phyloP scores from a whole-genome alignment of 441 rosid genomes.

The Aleurites moluccanus region DNA sequence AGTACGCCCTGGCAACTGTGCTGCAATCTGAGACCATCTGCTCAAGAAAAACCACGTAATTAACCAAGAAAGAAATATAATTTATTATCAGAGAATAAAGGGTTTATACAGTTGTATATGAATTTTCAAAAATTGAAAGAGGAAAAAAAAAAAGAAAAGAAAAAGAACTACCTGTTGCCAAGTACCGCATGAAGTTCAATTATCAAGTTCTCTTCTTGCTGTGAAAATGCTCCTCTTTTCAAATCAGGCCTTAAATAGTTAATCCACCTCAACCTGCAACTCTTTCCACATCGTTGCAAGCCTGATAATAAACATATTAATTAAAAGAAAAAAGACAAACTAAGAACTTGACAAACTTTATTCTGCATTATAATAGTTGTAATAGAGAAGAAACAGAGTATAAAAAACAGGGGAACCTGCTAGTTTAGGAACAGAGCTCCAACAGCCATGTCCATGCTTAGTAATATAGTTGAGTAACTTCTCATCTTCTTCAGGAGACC shows the following conservation, averaged over 20 bases:
- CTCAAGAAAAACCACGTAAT: background rate
- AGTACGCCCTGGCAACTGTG: slow-evolving; percentile 72
- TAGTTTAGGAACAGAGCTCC: slow-evolving; percentile 88
- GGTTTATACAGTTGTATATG: no score
- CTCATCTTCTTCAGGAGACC: slow-evolving; percentile 94
- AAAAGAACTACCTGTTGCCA: slow-evolving; percentile 71
- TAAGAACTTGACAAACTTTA: background rate
- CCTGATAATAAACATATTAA: slow-evolving; percentile 33
- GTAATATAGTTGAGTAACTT: slow-evolving; percentile 69
- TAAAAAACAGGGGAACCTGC: slow-evolving; percentile 50
- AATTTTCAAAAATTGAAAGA: no score
- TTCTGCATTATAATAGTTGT: slow-evolving; percentile 4
- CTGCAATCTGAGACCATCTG: slow-evolving; percentile 91
- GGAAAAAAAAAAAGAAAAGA: no score
- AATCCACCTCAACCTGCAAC: slow-evolving; percentile 82
- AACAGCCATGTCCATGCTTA: slow-evolving; percentile 76
- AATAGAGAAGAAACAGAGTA: no score
- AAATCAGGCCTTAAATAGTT: slow-evolving; percentile 88
- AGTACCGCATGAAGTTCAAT: slow-evolving; percentile 74
- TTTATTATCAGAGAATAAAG: no score
- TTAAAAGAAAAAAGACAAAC: background rate
- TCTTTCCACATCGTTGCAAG: slow-evolving; percentile 79
- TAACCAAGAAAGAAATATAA: no score
- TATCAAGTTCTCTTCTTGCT: slow-evolving; percentile 70
- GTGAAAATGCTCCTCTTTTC: slow-evolving; percentile 82